phyloP scores from a whole-genome alignment of 352 stramenopile genomes.

The Pythium volutum region DNA sequence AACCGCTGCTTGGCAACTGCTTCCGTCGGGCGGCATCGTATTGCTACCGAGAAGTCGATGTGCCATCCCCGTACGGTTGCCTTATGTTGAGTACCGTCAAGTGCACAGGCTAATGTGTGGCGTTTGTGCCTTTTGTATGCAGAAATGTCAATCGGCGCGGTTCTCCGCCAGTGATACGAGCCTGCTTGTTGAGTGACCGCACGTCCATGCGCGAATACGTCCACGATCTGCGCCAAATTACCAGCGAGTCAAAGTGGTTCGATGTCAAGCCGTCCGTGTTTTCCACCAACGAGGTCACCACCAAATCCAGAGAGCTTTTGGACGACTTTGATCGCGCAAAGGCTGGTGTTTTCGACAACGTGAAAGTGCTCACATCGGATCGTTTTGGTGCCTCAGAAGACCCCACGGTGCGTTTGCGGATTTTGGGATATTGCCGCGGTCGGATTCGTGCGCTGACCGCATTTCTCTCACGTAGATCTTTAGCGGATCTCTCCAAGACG shows the following conservation, averaged over 20 bases:
- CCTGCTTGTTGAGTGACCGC: conserved; percentile 77
- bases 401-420: conserved; percentile 51
- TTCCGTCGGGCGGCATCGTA: conserved; percentile 84
- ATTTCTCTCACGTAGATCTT: conserved; percentile 37
- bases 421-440: no score
- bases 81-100: background rate
- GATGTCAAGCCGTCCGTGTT: conserved; percentile 39
- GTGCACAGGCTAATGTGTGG: background rate
- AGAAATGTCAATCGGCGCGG: conserved; percentile 87
- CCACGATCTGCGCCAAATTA: conserved; percentile 76
- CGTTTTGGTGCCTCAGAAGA: conserved; percentile 56
- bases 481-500: conserved; percentile 68
- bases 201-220: conserved; percentile 87
- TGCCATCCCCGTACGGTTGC: conserved; percentile 68
- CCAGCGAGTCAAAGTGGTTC: conserved; percentile 69
- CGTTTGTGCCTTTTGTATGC: background rate
- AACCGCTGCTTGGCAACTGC: conserved; percentile 75
- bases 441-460: no score
- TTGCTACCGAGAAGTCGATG: conserved; percentile 85
- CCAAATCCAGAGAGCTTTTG: conserved; percentile 40
- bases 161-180: conserved; percentile 78
- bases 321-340: conserved; percentile 54
- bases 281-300: conserved; percentile 37
- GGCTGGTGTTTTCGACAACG: conserved; percentile 55
- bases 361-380: conserved; percentile 58